Percentiles rank a stretch among this genome's conserved stretches.
Evolutionary conservation across 768 basidiomycete genomes (phyloP).

Genomic region (Tricholoma terreum): DNA sequence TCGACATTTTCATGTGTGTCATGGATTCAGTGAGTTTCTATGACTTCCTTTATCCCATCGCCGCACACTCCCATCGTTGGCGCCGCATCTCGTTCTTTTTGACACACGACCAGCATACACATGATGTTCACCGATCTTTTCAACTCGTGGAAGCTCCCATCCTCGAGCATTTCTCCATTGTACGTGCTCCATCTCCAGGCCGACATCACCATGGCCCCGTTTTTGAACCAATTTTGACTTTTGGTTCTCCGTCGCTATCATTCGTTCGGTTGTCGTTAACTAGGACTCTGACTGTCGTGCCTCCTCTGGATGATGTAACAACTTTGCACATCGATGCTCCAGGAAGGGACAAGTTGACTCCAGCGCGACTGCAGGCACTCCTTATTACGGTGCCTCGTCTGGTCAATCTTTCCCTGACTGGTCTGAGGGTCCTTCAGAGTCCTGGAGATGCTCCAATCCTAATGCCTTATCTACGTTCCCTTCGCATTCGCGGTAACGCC

Average conservation of each 20-base stretch:
- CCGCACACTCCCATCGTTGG: slow-evolving; percentile 38
- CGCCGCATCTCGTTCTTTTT: slow-evolving; percentile 34
- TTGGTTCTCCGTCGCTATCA: slow-evolving; percentile 30
- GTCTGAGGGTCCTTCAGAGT: slow-evolving; percentile 31
- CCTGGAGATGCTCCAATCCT: slow-evolving; percentile 33
- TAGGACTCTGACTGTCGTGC: slow-evolving; percentile 37
- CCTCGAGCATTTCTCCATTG: slow-evolving; percentile 39
- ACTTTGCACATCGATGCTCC: slow-evolving; percentile 46
- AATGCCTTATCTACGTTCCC: slow-evolving; percentile 33
- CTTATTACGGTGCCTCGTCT: slow-evolving; percentile 35
- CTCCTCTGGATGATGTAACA: slow-evolving; percentile 31
- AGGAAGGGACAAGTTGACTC: slow-evolving; percentile 30
- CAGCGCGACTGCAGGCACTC: slow-evolving; percentile 32
- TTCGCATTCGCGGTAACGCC: slow-evolving; percentile 41
- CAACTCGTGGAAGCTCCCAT: slow-evolving; percentile 26
- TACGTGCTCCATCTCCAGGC: slow-evolving; percentile 16
- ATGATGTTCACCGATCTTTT: slow-evolving; percentile 27
- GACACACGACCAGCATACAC: slow-evolving; percentile 14
- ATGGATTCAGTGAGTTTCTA: slow-evolving; percentile 19
- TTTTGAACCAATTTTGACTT: slow-evolving; percentile 28
- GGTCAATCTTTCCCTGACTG: slow-evolving; percentile 40
- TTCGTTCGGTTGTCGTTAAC: slow-evolving; percentile 42
- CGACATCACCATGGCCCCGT: slow-evolving; percentile 25
- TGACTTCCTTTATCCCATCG: slow-evolving; percentile 29
- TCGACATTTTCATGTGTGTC: slow-evolving; percentile 35